phyloP scores from a whole-genome alignment of 2,329 filamentous ascomycete genomes.

The Epichloe brachyelytri region DNA sequence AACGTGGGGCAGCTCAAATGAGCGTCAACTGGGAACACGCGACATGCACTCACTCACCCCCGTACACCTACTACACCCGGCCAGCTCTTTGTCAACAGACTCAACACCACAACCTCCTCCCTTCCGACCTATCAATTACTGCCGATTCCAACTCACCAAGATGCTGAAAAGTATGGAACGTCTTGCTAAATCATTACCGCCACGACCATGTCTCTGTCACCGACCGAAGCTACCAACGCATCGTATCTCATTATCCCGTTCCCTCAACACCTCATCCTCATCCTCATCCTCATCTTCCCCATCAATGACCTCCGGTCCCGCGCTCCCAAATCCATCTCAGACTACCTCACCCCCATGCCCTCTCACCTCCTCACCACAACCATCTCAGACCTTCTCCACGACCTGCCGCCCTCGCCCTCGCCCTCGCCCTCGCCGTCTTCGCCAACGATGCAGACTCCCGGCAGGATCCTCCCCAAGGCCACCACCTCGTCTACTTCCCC shows the following conservation, averaged over 20 bases:
- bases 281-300: background rate
- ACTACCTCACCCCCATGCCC: slow-evolving; percentile 41
- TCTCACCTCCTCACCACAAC: slow-evolving; percentile 53
- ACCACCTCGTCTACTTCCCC: slow-evolving; percentile 84
- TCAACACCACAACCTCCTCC: background rate
- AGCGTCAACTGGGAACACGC: no score
- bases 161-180: background rate
- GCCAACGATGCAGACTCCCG: slow-evolving; percentile 11
- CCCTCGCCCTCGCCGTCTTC: slow-evolving; percentile 3
- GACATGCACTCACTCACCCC: background rate
- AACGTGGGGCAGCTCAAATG: background rate
- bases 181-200: background rate
- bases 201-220: background rate
- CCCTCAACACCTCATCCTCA: background rate
- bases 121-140: background rate
- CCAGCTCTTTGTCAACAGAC: background rate
- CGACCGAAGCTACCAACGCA: background rate
- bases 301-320: background rate
- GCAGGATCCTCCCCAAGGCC: slow-evolving; percentile 45
- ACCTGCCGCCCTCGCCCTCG: background rate
- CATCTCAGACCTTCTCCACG: slow-evolving; percentile 40
- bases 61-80: no score
- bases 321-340: slow-evolving; percentile 24
- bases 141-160: background rate
- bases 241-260: background rate